Conservation (phyloP, 805 yeast genomes). For the Wickerhamiella vanderwaltii region DNA sequence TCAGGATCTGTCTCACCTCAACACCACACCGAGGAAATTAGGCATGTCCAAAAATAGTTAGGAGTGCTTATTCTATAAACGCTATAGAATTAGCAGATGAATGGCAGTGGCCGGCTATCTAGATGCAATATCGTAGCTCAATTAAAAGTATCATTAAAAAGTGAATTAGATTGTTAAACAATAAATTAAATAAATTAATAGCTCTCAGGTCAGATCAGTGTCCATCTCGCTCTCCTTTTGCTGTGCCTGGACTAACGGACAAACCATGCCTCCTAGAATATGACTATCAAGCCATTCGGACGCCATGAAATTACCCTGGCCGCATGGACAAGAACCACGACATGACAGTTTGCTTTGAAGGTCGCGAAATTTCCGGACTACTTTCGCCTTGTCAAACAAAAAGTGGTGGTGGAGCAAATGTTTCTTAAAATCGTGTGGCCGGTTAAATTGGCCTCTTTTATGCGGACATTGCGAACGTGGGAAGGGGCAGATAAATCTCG, state of each 20-base stretch:
- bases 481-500: slow-evolving; percentile 46
- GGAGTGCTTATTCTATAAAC: too few relatives aligned
- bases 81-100: too few relatives aligned
- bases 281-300: slow-evolving; percentile 46
- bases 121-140: too few relatives aligned
- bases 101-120: too few relatives aligned
- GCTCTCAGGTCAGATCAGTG: too few relatives aligned
- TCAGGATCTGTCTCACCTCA: too few relatives aligned
- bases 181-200: too few relatives aligned
- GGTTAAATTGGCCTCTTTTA: slow-evolving; percentile 48
- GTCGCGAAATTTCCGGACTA: slow-evolving; percentile 36
- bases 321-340: slow-evolving; percentile 46
- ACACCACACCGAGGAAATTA: too few relatives aligned
- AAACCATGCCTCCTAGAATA: slow-evolving; percentile 23
- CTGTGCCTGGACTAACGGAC: slow-evolving; percentile 11
- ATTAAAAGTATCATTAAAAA: too few relatives aligned
- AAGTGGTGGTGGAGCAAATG: slow-evolving; percentile 52
- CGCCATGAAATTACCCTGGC: slow-evolving; percentile 34
- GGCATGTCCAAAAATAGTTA: too few relatives aligned
- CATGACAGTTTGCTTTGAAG: slow-evolving; percentile 41
- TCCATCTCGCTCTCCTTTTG: too few relatives aligned
- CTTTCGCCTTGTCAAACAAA: slow-evolving; percentile 36
- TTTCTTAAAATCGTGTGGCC: slow-evolving; percentile 58
- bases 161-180: too few relatives aligned
- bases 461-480: slow-evolving; percentile 46